A percentile compares a stretch with the other conserved stretches of the same genome.
phyloP scores from a whole-genome alignment of 805 yeast species.

The Ogataea dorogensis region DNA sequence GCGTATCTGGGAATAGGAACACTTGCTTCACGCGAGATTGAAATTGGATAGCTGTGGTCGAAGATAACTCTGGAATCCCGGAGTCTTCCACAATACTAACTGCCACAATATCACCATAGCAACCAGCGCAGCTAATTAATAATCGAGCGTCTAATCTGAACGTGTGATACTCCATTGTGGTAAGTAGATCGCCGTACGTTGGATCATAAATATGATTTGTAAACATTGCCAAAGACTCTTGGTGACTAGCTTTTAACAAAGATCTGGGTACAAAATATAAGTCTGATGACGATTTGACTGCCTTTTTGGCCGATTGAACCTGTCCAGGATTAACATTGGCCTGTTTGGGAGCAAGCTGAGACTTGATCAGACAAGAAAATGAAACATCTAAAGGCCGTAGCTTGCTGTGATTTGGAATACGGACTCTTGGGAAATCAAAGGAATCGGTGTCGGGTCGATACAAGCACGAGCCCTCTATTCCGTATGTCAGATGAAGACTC shows the following conservation, averaged over 20 bases:
- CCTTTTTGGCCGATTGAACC: slow-evolving; percentile 4
- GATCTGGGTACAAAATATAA: slow-evolving; percentile 29
- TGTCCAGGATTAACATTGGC: background rate
- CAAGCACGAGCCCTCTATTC: slow-evolving; percentile 39
- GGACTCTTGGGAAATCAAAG: slow-evolving; percentile 15
- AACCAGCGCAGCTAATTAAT: slow-evolving; percentile 35
- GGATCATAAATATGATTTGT: slow-evolving; percentile 37
- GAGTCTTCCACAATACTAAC: slow-evolving; percentile 24
- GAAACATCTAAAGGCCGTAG: slow-evolving; percentile 19
- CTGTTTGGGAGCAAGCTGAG: slow-evolving; percentile 7
- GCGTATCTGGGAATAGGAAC: slow-evolving; percentile 10
- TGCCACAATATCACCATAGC: slow-evolving; percentile 31
- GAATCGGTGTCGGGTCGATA: slow-evolving; percentile 9
- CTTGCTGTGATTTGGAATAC: background rate
- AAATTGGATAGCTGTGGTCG: slow-evolving; percentile 20
- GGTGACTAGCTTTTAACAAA: slow-evolving; percentile 24
- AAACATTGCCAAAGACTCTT: slow-evolving; percentile 30
- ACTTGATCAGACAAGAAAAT: slow-evolving; percentile 9
- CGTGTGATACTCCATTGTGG: slow-evolving; percentile 8
- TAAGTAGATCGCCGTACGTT: slow-evolving; percentile 31
- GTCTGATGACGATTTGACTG: slow-evolving; percentile 3
- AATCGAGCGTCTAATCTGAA: slow-evolving; percentile 3
- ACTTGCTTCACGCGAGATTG: slow-evolving; percentile 32
- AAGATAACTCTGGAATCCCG: slow-evolving; percentile 10
- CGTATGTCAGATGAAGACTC: slow-evolving; percentile 41